Percentiles rank a stretch among this genome's conserved stretches.
phyloP scores from a whole-genome alignment of 1,139 yeast genomes.

The Pneumocystis murina region DNA sequence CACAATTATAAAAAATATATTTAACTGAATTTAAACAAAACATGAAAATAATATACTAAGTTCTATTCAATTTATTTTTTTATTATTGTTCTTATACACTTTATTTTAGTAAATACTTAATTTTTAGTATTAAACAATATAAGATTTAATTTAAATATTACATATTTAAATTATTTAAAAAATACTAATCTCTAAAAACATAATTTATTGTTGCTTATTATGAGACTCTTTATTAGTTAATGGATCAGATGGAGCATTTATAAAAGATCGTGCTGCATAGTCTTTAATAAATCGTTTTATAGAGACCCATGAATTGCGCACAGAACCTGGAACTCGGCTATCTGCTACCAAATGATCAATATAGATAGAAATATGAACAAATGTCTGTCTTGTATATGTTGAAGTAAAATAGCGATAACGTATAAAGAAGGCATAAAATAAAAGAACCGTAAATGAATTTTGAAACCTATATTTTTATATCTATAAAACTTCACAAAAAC shows the following conservation, averaged over 20 bases:
- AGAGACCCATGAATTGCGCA: slow-evolving; percentile 10
- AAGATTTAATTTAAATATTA: too few species aligned
- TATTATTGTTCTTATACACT: too few species aligned
- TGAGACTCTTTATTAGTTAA: background rate
- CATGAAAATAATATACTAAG: too few species aligned
- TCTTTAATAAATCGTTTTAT: slow-evolving; percentile 7
- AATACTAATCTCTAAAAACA: background rate
- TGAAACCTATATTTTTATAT: background rate
- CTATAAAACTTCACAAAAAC: background rate
- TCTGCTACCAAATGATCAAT: slow-evolving; percentile 12
- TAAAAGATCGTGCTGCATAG: slow-evolving; percentile 7
- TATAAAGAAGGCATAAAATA: slow-evolving; percentile 10
- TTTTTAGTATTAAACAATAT: too few species aligned
- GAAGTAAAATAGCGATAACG: slow-evolving; percentile 12
- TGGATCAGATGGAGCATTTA: background rate
- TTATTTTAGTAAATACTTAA: too few species aligned
- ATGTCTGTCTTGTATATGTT: slow-evolving; percentile 11
- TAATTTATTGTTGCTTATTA: background rate
- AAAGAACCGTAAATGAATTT: slow-evolving; percentile 6
- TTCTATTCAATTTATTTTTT: too few species aligned
- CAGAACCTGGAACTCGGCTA: slow-evolving; percentile 7
- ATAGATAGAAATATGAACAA: slow-evolving; percentile 7
- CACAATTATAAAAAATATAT: too few species aligned
- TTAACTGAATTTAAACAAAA: too few species aligned
- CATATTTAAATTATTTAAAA: background rate